Percentiles rank a stretch among this genome's conserved stretches.
Evolutionary conservation across 2,329 filamentous ascomycete genomes (phyloP).

Genomic region (Zelopaecilomyces penicillatus): DNA sequence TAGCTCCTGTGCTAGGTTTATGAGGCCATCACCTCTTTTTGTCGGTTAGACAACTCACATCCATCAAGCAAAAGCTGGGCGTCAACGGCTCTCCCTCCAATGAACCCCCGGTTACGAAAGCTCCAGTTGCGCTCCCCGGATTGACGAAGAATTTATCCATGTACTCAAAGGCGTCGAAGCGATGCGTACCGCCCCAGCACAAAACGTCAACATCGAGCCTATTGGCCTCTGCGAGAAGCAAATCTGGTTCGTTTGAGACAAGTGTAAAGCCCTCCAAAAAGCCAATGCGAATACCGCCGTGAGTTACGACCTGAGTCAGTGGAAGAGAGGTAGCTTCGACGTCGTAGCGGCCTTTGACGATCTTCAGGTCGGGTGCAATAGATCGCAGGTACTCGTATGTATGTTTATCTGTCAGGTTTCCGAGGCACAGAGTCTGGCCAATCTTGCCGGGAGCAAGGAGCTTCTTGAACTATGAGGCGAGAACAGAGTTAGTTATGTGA

Average conservation of each 20-base stretch:
- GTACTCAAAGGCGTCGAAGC: conserved; percentile 64
- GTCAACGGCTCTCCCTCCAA: conserved; percentile 61
- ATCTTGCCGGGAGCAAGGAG: conserved; percentile 78
- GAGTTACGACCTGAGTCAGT: conserved; percentile 57
- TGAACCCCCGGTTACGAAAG: conserved; percentile 50
- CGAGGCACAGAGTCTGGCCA: conserved; percentile 70
- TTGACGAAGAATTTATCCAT: conserved; percentile 70
- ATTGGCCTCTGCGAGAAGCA: conserved; percentile 60
- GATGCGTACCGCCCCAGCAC: conserved; percentile 60
- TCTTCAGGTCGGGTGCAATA: conserved; percentile 64
- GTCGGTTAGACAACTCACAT: conserved; percentile 55
- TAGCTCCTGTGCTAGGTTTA: conserved; percentile 11
- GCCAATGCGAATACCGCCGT: conserved; percentile 56
- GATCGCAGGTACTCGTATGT: conserved; percentile 75
- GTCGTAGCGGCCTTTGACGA: conserved; percentile 60
- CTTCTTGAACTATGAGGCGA: conserved; percentile 62
- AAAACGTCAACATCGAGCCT: conserved; percentile 60
- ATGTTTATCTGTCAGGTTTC: conserved; percentile 70
- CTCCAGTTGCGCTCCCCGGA: conserved; percentile 58
- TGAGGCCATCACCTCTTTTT: neutral
- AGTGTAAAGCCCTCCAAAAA: conserved; percentile 62
- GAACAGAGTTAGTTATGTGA: neutral
- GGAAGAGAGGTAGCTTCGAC: conserved; percentile 58
- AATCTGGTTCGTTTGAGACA: conserved; percentile 57
- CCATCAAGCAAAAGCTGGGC: conserved; percentile 95